These are phyloP conservation scores for Aspergillus taichungensis DNA, from an alignment of 495 filamentous ascomycete species.

Conservation along the genomic window DNA sequence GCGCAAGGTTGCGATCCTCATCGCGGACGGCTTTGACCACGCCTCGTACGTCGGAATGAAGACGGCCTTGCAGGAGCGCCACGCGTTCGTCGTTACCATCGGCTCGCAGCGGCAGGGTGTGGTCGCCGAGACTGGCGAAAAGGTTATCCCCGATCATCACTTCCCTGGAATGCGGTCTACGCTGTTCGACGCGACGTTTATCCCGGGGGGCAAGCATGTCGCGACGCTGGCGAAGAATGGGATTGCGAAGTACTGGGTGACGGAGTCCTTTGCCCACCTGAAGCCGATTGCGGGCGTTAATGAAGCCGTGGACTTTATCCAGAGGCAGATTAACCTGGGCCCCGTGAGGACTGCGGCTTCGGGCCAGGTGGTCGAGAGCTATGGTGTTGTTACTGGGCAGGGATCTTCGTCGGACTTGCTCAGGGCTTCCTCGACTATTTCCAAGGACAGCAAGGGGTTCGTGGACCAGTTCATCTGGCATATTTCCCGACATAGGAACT, in stretches of 20 bases:
- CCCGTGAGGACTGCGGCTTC: slow-evolving; percentile 45
- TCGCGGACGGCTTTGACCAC: slow-evolving; percentile 66
- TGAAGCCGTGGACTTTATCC: slow-evolving; percentile 58
- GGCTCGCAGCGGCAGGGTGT: slow-evolving; percentile 41
- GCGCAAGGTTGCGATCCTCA: slow-evolving; percentile 62
- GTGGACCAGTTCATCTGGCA: slow-evolving; percentile 57
- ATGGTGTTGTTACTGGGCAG: slow-evolving; percentile 30
- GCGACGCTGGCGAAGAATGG: slow-evolving; percentile 58
- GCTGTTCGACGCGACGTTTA: slow-evolving; percentile 75
- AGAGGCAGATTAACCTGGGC: slow-evolving; percentile 40
- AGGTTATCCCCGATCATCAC: slow-evolving; percentile 66
- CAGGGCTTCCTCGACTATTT: slow-evolving; percentile 30
- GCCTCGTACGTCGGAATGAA: slow-evolving; percentile 51
- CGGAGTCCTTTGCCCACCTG: slow-evolving; percentile 74
- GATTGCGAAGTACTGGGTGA: slow-evolving; percentile 72
- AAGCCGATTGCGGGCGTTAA: slow-evolving; percentile 70
- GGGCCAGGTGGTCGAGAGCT: slow-evolving; percentile 47
- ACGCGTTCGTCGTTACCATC: slow-evolving; percentile 59
- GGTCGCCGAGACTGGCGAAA: slow-evolving; percentile 22
- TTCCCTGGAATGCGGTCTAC: slow-evolving; percentile 76
- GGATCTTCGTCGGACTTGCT: slow-evolving; percentile 36
- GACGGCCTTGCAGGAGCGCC: slow-evolving; percentile 45
- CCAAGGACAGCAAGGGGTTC: slow-evolving; percentile 47
- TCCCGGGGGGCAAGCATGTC: slow-evolving; percentile 65
- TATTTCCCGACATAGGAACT: slow-evolving; percentile 62